phyloP scores from a whole-genome alignment of 2,329 filamentous ascomycete species.

The Fusarium udum region DNA sequence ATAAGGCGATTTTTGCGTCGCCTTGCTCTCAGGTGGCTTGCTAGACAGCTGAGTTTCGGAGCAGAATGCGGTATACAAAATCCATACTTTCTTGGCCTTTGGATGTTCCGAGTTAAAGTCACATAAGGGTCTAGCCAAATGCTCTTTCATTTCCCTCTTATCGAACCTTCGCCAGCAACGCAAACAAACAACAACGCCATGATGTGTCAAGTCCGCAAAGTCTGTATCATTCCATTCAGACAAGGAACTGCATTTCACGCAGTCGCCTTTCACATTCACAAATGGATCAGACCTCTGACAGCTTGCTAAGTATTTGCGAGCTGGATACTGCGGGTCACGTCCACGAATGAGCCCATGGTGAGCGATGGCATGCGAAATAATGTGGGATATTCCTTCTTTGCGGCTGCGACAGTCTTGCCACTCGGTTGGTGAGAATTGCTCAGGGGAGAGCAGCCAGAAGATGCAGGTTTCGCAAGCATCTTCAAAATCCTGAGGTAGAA shows the following conservation, averaged over 20 bases:
- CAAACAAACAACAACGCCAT: not conserved
- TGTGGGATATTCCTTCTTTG: rapidly evolving
- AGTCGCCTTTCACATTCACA: rapidly evolving
- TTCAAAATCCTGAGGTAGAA: rapidly evolving
- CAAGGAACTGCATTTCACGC: not conserved
- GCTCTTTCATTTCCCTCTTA: not conserved
- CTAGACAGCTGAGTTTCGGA: not conserved
- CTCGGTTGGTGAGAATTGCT: not conserved
- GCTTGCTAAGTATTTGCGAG: not conserved
- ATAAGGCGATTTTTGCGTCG: not conserved
- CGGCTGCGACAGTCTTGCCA: rapidly evolving
- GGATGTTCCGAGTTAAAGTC: not conserved
- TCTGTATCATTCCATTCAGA: not conserved
- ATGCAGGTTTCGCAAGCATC: rapidly evolving
- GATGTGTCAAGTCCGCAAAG: rapidly evolving
- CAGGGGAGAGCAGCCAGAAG: rapidly evolving
- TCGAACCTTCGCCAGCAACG: not conserved
- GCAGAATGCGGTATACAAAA: not conserved
- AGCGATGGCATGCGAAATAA: not conserved
- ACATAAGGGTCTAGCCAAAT: not conserved
- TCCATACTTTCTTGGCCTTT: not conserved
- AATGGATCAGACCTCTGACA: not conserved
- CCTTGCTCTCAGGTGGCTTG: not conserved
- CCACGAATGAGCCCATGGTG: not conserved
- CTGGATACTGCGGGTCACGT: rapidly evolving